phyloP scores from a whole-genome alignment of 2,329 filamentous ascomycete genomes.

The Plectosphaerella sp. region DNA sequence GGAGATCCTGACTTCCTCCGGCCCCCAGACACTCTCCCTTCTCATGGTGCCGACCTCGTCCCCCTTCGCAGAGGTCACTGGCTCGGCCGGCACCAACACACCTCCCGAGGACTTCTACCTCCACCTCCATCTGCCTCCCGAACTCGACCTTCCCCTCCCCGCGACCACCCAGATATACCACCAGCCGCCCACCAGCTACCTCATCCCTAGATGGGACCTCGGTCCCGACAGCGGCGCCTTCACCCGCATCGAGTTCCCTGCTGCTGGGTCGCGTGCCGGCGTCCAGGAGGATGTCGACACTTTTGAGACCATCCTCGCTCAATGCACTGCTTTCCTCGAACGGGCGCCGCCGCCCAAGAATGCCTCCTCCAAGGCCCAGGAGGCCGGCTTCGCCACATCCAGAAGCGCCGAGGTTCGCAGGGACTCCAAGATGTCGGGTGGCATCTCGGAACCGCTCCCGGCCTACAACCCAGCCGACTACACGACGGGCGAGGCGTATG shows the following conservation, averaged over 20 bases:
- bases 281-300: slow-evolving; percentile 92
- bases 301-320: slow-evolving; percentile 95
- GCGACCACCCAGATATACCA: slow-evolving; percentile 97
- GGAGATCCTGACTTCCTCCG: slow-evolving; percentile 73
- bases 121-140: slow-evolving; percentile 88
- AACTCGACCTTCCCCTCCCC: slow-evolving; percentile 88
- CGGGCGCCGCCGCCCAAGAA: slow-evolving; percentile 61
- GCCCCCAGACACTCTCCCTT: slow-evolving; percentile 85
- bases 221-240: slow-evolving; percentile 86
- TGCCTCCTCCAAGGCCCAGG: slow-evolving; percentile 22
- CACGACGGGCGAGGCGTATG: slow-evolving; percentile 75
- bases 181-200: slow-evolving; percentile 85
- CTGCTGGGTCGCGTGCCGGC: slow-evolving; percentile 64
- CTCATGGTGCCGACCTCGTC: slow-evolving; percentile 93
- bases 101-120: slow-evolving; percentile 93
- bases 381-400: slow-evolving; percentile 16
- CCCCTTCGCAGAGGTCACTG: slow-evolving; percentile 53
- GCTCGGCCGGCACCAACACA: slow-evolving; percentile 62
- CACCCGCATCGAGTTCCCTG: slow-evolving; percentile 86
- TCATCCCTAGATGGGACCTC: slow-evolving; percentile 93
- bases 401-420: slow-evolving; percentile 17
- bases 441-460: slow-evolving; percentile 40
- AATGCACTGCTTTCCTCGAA: slow-evolving; percentile 94
- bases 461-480: slow-evolving; percentile 81
- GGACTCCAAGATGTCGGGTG: not conserved